These are phyloP conservation scores for Myxozyma neotropica DNA, from an alignment of 805 yeast genomes.

Conservation along the genomic window DNA sequence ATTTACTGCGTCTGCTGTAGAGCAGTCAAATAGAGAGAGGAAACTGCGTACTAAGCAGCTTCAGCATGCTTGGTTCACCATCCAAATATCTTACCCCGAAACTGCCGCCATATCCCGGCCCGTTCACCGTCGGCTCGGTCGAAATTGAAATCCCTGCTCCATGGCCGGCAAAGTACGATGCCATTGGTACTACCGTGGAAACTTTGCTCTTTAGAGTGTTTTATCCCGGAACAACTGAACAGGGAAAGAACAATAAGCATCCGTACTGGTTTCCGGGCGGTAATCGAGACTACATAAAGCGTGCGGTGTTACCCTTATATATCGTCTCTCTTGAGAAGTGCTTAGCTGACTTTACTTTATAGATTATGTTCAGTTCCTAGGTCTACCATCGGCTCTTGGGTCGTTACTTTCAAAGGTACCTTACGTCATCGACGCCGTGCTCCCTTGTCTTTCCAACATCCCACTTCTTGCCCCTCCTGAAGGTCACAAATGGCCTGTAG, in stretches of 20 bases:
- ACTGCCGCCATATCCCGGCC: constrained; percentile 35
- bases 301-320: constrained; percentile 1
- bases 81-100: constrained; percentile 31
- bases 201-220: constrained; percentile 34
- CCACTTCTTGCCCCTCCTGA: constrained; percentile 28
- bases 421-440: constrained; percentile 19
- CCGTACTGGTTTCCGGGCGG: constrained; percentile 34
- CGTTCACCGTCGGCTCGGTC: constrained; percentile 34
- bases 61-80: background rate
- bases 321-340: background rate
- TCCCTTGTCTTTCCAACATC: constrained; percentile 9
- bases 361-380: constrained; percentile 16
- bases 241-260: constrained; percentile 1
- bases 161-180: constrained; percentile 24
- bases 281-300: constrained; percentile 19
- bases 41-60: background rate
- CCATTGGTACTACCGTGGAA: constrained; percentile 24
- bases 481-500: constrained; percentile 33
- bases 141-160: constrained; percentile 35
- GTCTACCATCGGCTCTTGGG: constrained; percentile 7
- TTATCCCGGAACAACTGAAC: constrained; percentile 28
- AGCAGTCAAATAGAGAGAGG: background rate
- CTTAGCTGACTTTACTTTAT: background rate
- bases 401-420: constrained; percentile 25
- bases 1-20: too few species aligned